phyloP scores from a whole-genome alignment of 805 yeast genomes.

The Debaryomyces prosopidis region DNA sequence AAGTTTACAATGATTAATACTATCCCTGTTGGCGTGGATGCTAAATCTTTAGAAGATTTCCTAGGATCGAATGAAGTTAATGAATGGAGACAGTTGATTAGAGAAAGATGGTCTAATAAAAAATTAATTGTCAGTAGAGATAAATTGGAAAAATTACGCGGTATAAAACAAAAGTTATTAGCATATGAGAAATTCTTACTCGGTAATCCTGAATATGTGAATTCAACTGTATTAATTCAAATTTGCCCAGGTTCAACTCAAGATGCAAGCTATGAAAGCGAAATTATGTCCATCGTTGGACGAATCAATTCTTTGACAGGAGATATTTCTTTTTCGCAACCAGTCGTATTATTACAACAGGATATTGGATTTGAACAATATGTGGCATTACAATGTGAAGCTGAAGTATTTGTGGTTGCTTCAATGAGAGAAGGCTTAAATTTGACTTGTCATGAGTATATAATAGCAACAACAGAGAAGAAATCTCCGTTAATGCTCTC shows the following conservation, averaged over 20 bases:
- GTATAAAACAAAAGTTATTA: constrained; percentile 80
- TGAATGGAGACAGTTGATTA: constrained; percentile 68
- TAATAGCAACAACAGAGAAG: constrained; percentile 67
- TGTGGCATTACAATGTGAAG: constrained; percentile 80
- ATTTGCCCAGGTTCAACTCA: constrained; percentile 63
- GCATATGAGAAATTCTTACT: constrained; percentile 82
- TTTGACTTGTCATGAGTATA: constrained; percentile 91
- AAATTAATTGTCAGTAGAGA: constrained; percentile 83
- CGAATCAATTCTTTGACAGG: constrained; percentile 78
- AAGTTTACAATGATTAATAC: constrained; percentile 55
- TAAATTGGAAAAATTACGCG: constrained; percentile 83
- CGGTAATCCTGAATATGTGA: constrained; percentile 69
- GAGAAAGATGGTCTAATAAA: constrained; percentile 75
- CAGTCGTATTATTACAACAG: constrained; percentile 84
- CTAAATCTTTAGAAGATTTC: constrained; percentile 49
- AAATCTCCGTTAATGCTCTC: constrained; percentile 84
- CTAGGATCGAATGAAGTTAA: constrained; percentile 51
- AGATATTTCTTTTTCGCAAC: constrained; percentile 72
- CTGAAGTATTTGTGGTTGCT: constrained; percentile 84
- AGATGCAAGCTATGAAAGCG: constrained; percentile 68
- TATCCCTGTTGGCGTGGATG: constrained; percentile 81
- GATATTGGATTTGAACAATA: constrained; percentile 90
- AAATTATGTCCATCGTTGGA: constrained; percentile 74
- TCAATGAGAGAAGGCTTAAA: constrained; percentile 97
- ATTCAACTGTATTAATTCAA: constrained; percentile 74